Evolutionary conservation across 805 yeast species (phyloP).

Genomic region (Ogataea henricii): DNA sequence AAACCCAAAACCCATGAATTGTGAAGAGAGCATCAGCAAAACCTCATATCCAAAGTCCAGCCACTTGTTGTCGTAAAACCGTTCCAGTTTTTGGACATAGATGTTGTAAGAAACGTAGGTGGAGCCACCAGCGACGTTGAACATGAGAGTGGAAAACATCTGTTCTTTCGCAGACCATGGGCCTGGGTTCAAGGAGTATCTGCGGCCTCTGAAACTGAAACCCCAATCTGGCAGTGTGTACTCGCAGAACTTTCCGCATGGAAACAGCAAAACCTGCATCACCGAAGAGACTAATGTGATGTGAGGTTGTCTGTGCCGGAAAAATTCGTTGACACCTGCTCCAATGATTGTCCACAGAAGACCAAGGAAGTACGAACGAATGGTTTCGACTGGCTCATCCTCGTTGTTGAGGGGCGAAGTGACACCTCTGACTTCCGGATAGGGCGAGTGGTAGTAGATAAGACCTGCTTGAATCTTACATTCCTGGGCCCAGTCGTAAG

Average conservation of each 20-base stretch:
- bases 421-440: slow-evolving; percentile 67
- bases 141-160: slow-evolving; percentile 56
- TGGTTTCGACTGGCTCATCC: slow-evolving; percentile 47
- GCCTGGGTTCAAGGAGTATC: slow-evolving; percentile 56
- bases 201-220: slow-evolving; percentile 40
- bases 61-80: slow-evolving; percentile 36
- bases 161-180: slow-evolving; percentile 69
- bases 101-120: slow-evolving; percentile 40
- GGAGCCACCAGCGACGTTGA: slow-evolving; percentile 37
- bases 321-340: slow-evolving; percentile 60
- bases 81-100: slow-evolving; percentile 31
- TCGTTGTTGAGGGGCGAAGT: slow-evolving; percentile 57
- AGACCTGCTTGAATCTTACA: slow-evolving; percentile 37
- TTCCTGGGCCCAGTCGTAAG: slow-evolving; percentile 22
- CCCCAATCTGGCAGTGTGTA: slow-evolving; percentile 43
- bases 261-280: slow-evolving; percentile 61
- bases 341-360: slow-evolving; percentile 43
- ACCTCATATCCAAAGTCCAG: slow-evolving; percentile 49
- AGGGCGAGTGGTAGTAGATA: slow-evolving; percentile 51
- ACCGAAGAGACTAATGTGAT: slow-evolving; percentile 52
- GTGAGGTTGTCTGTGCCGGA: slow-evolving; percentile 57
- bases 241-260: slow-evolving; percentile 57
- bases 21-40: slow-evolving; percentile 54
- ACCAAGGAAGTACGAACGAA: slow-evolving; percentile 26
- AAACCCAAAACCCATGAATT: slow-evolving; percentile 64